Base-by-base conservation (phyloP, 192 early-diverging fungal species). In the Rhizoclosmatium globosum region DNA sequence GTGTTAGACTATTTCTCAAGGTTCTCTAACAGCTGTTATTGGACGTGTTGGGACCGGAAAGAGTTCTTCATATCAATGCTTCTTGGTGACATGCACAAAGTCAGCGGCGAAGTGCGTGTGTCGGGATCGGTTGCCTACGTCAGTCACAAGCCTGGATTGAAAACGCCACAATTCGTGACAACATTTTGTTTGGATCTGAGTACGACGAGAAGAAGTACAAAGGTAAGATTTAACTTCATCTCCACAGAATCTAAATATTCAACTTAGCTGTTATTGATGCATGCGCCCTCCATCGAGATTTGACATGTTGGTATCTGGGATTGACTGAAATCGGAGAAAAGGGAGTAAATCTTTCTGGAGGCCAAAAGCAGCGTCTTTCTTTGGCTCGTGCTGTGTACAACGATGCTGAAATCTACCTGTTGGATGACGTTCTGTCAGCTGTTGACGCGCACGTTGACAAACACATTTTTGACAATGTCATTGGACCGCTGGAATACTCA, bases 401-500 rank as follows among this genome's bases (percentile, higher is more conserved):
- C 0, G 62, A 85, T 68, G 88, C 89, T 38, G 93, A 94, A 42
- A 91, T 93, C 68, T 86, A 89, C 66, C 79, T 94, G 13, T 85
- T 92, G 48, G 82, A 11, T 56, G 9, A 19, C 19, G 53, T 56
- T 56, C 19, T 56, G 9, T 92, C 90, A n/a, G n/a, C n/a, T n/a
- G n/a, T n/a, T n/a, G n/a, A n/a, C n/a, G n/a, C n/a, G n/a, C n/a
- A n/a, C n/a, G n/a, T n/a, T n/a, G n/a, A n/a, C n/a, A n/a, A n/a
- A n/a, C n/a, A n/a, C n/a, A n/a, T n/a, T n/a, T n/a, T n/a, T n/a
- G n/a, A n/a, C n/a, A n/a, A n/a, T n/a, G n/a, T n/a, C n/a, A n/a
- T n/a, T n/a, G n/a, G n/a, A n/a, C n/a, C n/a, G n/a, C 7, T 17
- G 59, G 93, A 90, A 74, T 96, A 96, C 76, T 92, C 93, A 19